A percentile compares a stretch with the other conserved stretches of the same genome.
Evolutionary conservation across 768 basidiomycete species (phyloP).

Genomic region (Baorangia bicolor): DNA sequence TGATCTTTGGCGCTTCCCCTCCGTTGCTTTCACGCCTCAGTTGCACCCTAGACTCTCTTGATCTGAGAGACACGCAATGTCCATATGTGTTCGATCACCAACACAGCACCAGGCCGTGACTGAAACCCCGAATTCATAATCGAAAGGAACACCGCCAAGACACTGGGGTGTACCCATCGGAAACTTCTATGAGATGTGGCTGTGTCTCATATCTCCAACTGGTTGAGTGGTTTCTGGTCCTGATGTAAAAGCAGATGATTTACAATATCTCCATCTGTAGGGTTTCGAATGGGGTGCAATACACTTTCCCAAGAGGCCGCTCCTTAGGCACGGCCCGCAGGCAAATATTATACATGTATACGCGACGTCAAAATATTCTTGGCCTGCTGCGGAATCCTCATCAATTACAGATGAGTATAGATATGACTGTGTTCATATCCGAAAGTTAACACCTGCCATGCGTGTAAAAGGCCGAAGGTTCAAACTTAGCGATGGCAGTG

Average conservation of each 20-base stretch:
- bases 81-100: neutral
- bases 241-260: neutral
- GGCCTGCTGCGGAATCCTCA: neutral
- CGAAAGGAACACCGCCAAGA: slow-evolving; percentile 11
- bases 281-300: neutral
- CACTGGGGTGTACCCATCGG: neutral
- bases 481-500: neutral
- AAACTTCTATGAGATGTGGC: slow-evolving; percentile 1
- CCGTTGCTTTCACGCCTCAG: neutral
- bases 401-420: neutral
- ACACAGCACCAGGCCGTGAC: neutral
- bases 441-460: neutral
- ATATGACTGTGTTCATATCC: slow-evolving; percentile 4
- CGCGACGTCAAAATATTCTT: neutral
- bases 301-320: neutral
- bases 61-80: neutral
- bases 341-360: neutral
- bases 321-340: neutral
- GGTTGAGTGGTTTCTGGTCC: neutral
- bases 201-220: neutral
- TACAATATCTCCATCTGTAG: neutral
- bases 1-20: neutral
- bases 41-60: neutral
- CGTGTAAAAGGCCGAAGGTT: neutral
- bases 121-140: neutral